phyloP scores from a whole-genome alignment of 2,329 filamentous ascomycete species.

The Ophiostoma himal-ulmi region DNA sequence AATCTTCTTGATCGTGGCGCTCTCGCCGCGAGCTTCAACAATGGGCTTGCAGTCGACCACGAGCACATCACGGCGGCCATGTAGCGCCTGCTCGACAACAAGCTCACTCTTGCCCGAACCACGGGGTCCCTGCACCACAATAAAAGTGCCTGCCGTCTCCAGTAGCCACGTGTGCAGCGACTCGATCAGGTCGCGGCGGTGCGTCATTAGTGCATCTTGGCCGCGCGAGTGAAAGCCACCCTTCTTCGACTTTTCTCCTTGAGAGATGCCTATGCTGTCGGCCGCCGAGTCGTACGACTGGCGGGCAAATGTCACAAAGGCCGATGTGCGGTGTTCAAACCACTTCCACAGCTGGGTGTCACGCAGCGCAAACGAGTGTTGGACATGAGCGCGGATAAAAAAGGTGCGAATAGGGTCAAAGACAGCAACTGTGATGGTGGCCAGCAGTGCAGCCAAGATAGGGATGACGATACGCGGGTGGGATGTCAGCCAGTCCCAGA shows the following conservation, averaged over 20 bases:
- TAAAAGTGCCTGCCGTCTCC: constrained; percentile 85
- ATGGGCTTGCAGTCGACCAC: constrained; percentile 91
- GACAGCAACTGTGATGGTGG: constrained; percentile 75
- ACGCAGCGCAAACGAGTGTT: constrained; percentile 65
- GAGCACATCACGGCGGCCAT: constrained; percentile 68
- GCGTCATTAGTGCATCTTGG: constrained; percentile 79
- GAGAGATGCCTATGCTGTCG: constrained; percentile 49
- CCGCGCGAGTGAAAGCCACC: constrained; percentile 34
- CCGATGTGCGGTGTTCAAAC: constrained; percentile 68
- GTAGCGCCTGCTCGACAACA: constrained; percentile 75
- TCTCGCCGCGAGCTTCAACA: constrained; percentile 83
- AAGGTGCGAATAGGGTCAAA: constrained; percentile 94
- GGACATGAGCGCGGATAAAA: constrained; percentile 84
- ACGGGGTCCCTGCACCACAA: constrained; percentile 85
- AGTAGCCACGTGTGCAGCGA: constrained; percentile 79
- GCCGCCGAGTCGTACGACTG: constrained; percentile 48
- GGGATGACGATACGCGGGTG: constrained; percentile 89
- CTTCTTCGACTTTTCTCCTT: not conserved
- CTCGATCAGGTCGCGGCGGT: constrained; percentile 73
- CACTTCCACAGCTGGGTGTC: constrained; percentile 71
- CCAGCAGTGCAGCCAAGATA: constrained; percentile 70
- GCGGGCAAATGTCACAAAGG: constrained; percentile 53
- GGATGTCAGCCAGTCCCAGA: constrained; percentile 79
- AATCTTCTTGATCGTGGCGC: constrained; percentile 73
- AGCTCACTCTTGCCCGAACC: constrained; percentile 89